Conservation (phyloP, 2,329 filamentous ascomycete species). For the Ophiostoma perfectum region DNA sequence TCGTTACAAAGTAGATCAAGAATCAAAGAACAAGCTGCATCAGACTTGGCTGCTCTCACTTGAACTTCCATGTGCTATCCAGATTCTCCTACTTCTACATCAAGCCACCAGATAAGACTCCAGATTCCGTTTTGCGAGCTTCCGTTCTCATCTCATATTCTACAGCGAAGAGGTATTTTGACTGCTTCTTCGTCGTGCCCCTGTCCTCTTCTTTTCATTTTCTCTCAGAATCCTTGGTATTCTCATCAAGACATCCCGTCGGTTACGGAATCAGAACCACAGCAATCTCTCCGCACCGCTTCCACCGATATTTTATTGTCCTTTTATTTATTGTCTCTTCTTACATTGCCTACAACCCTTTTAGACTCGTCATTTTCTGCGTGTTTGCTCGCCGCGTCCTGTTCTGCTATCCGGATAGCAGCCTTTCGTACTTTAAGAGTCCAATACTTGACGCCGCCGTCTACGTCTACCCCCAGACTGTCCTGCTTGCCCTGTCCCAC, state of each 20-base stretch:
- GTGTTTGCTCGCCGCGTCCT: slow-evolving; percentile 3
- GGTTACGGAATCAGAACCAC: slow-evolving; percentile 4
- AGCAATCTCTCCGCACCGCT: background rate
- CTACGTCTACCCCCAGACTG: background rate
- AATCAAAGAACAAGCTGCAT: no score
- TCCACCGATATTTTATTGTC: background rate
- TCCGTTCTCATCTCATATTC: background rate
- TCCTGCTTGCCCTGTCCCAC: no score
- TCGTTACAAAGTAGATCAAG: no score
- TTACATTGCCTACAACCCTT: background rate
- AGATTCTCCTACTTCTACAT: no score
- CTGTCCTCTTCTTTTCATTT: background rate
- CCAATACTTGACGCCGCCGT: background rate
- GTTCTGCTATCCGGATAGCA: background rate
- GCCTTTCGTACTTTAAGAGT: background rate
- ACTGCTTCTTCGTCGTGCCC: background rate
- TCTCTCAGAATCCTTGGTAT: background rate
- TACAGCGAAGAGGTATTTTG: background rate
- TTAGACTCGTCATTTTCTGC: slow-evolving; percentile 5
- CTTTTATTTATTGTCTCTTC: no score
- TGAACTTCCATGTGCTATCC: no score
- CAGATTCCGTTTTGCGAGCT: background rate
- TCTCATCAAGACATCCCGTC: background rate
- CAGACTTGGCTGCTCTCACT: no score
- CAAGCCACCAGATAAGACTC: no score